Conservation (phyloP, 345 rosid genomes). For the Brassica incana region DNA sequence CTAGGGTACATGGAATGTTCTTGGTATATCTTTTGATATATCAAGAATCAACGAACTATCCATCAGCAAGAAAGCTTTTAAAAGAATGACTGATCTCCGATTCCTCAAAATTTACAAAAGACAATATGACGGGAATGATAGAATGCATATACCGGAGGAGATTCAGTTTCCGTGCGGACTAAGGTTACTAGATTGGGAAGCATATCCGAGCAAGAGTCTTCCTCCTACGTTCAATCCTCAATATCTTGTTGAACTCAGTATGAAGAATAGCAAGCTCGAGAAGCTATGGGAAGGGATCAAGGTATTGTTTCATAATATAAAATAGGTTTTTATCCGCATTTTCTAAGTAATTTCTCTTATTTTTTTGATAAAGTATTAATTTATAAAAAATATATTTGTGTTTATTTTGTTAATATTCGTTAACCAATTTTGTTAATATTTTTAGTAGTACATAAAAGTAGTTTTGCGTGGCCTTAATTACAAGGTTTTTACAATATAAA, state of each 20-base stretch:
- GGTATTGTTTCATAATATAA: background rate
- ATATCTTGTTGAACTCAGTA: conserved; percentile 13
- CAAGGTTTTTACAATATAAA: no score
- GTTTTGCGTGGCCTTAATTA: no score
- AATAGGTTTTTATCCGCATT: background rate
- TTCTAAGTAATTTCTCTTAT: no score
- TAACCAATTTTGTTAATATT: no score
- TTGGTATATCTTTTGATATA: background rate
- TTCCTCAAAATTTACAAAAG: conserved; percentile 20
- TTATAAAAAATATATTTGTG: no score
- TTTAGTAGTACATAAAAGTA: no score
- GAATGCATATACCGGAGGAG: background rate
- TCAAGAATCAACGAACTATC: background rate
- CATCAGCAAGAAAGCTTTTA: conserved; percentile 1
- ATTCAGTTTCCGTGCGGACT: background rate
- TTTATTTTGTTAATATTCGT: no score
- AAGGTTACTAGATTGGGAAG: conserved; percentile 22
- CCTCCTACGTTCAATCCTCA: conserved; percentile 8
- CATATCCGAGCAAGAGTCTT: conserved; percentile 28
- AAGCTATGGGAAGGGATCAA: background rate
- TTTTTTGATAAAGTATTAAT: no score
- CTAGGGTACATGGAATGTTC: background rate
- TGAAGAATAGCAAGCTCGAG: background rate
- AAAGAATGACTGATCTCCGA: conserved; percentile 27
- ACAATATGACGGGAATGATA: background rate